A percentile compares a stretch with the other conserved stretches of the same genome.
Evolutionary conservation across 192 early-diverging fungal genomes (phyloP).

Genomic region (Coemansia sp.): DNA sequence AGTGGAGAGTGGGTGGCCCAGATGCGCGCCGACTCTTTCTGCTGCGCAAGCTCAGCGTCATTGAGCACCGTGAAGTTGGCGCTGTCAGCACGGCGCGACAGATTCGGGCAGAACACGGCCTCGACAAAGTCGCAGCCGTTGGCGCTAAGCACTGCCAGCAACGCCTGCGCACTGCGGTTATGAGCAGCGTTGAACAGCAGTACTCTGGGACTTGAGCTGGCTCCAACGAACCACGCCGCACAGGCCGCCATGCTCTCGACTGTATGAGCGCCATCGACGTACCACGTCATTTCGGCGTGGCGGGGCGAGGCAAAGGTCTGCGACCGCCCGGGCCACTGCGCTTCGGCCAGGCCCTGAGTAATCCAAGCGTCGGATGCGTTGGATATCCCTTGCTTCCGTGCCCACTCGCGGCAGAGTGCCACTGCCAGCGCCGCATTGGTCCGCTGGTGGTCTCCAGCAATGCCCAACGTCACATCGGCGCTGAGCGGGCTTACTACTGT

Average conservation of each 20-base stretch:
- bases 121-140: constrained; percentile 57
- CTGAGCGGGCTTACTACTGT: constrained; percentile 27
- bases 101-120: constrained; percentile 83
- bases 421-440: constrained; percentile 83
- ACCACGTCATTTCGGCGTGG: constrained; percentile 63
- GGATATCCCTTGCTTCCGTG: constrained; percentile 28
- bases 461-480: constrained; percentile 55
- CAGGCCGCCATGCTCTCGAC: constrained; percentile 77
- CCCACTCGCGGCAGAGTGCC: constrained; percentile 73
- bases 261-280: constrained; percentile 96
- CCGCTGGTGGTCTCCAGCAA: constrained; percentile 83
- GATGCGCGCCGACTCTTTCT: constrained; percentile 61
- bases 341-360: constrained; percentile 60
- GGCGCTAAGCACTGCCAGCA: constrained; percentile 71
- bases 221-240: constrained; percentile 58
- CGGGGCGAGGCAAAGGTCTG: constrained; percentile 65
- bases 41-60: constrained; percentile 64
- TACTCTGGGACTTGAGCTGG: constrained; percentile 40
- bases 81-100: constrained; percentile 65
- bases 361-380: constrained; percentile 5
- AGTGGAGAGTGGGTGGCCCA: constrained; percentile 59
- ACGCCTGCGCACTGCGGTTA: constrained; percentile 62
- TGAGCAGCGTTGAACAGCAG: constrained; percentile 91
- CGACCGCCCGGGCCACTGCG: constrained; percentile 88
- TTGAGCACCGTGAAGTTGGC: constrained; percentile 68